These are phyloP conservation scores for Neonectria ditissima DNA, from an alignment of 2,329 filamentous ascomycete genomes.

Conservation along the genomic window DNA sequence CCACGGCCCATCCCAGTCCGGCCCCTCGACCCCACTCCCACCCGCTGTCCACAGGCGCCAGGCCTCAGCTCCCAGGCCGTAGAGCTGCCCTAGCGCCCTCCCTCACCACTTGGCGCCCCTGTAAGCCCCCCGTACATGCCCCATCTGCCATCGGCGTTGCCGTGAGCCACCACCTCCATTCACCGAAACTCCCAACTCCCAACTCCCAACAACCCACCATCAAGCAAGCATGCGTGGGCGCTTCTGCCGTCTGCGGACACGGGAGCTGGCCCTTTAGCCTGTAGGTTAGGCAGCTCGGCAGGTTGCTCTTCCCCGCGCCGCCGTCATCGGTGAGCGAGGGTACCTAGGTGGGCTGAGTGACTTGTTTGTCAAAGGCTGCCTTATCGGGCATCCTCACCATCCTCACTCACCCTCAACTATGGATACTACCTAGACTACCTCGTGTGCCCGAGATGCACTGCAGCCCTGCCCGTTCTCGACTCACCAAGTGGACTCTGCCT, in stretches of 20 bases:
- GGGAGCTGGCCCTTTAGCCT: not conserved
- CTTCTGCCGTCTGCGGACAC: not conserved
- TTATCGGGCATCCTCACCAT: too few relatives aligned
- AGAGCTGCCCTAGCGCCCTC: conserved; percentile 35
- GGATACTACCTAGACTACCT: too few relatives aligned
- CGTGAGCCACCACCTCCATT: conserved; percentile 24
- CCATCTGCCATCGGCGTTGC: conserved; percentile 26
- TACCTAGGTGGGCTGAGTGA: not conserved
- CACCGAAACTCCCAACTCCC: not conserved
- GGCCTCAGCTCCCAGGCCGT: conserved; percentile 42
- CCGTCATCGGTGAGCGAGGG: not conserved
- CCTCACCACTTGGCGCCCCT: conserved; percentile 23
- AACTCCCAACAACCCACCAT: not conserved
- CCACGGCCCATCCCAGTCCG: not conserved
- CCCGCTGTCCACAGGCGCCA: conserved; percentile 6
- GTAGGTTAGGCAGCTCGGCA: too few relatives aligned
- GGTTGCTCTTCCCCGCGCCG: not conserved
- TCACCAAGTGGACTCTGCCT: conserved; percentile 14
- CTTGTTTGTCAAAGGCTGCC: not conserved
- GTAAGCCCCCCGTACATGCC: too few relatives aligned
- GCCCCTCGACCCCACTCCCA: not conserved
- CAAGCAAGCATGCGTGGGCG: too few relatives aligned
- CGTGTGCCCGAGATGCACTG: not conserved
- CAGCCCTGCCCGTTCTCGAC: not conserved
- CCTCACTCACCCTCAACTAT: too few relatives aligned